Percentiles rank a stretch among this genome's conserved stretches.
Conservation (phyloP, 768 basidiomycete species). For the Suillus discolor region DNA sequence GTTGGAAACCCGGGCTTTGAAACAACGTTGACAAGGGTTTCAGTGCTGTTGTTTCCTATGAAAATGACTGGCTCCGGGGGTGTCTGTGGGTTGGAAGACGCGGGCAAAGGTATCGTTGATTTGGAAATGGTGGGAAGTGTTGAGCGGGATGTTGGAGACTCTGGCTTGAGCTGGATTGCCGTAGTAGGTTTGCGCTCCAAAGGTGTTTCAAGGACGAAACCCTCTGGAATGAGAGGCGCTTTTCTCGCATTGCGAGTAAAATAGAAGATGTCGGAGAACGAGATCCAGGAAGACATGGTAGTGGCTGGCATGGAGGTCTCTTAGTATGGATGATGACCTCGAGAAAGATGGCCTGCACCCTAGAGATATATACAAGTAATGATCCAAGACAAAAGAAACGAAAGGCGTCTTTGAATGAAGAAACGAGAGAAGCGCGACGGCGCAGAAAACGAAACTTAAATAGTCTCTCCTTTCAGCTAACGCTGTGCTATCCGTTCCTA, state of each 20-base stretch:
- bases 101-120: neutral
- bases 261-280: neutral
- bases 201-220: slow-evolving; percentile 4
- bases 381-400: neutral
- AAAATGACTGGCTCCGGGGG: no score
- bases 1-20: neutral
- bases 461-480: neutral
- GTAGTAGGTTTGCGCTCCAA: neutral
- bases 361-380: neutral
- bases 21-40: neutral
- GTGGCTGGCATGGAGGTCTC: neutral
- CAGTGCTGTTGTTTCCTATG: neutral
- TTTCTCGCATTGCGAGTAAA: neutral
- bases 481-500: neutral
- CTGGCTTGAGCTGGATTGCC: neutral
- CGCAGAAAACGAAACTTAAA: neutral
- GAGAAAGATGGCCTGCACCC: slow-evolving; percentile 1
- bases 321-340: neutral
- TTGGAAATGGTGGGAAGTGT: neutral
- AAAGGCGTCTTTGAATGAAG: neutral
- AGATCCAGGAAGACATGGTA: neutral
- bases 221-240: slow-evolving; percentile 1
- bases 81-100: neutral
- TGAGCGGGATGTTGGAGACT: neutral
- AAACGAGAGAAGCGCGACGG: neutral